Percentiles rank a stretch among this genome's conserved stretches.
phyloP scores from a whole-genome alignment of 176 grass and related monocot species.

The Oryza glaberrima region DNA sequence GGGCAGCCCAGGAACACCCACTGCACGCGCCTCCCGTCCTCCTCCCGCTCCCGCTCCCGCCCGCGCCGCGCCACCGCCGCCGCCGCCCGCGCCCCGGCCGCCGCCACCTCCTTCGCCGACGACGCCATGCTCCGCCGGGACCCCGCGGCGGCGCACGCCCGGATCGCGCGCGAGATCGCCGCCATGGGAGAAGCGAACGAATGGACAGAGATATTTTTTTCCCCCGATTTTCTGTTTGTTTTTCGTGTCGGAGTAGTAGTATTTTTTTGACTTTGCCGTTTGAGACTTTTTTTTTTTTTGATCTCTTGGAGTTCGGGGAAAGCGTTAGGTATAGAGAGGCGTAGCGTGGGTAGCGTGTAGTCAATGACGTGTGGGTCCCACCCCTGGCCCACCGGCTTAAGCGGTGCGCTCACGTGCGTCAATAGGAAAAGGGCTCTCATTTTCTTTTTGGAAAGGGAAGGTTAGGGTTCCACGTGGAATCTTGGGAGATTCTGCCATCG shows the following conservation, averaged over 20 bases:
- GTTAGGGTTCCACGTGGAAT: constrained; percentile 16
- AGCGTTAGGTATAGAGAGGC: not conserved
- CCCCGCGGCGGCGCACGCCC: constrained; percentile 22
- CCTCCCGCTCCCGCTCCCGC: constrained; percentile 39
- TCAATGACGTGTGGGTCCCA: constrained; percentile 32
- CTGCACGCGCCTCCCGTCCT: constrained; percentile 65
- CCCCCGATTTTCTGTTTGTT: not conserved
- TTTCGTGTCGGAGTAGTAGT: not conserved
- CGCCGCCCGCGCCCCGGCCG: not conserved
- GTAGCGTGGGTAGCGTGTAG: not conserved
- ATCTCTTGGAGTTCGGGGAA: constrained; percentile 9
- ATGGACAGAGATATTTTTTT: constrained; percentile 34
- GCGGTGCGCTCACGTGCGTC: constrained; percentile 18
- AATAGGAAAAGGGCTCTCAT: not conserved
- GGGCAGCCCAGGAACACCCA: constrained; percentile 97
- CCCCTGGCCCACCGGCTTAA: not conserved
- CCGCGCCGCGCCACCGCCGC: constrained; percentile 21
- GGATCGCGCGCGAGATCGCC: constrained; percentile 53
- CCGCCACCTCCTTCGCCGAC: constrained; percentile 21
- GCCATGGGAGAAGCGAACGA: constrained; percentile 35
- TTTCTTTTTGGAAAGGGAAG: no score
- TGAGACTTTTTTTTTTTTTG: not conserved
- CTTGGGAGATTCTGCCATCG: not conserved
- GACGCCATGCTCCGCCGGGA: constrained; percentile 33
- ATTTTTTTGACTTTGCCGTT: constrained; percentile 3